Evolutionary conservation across 2,329 filamentous ascomycete species (phyloP).

Genomic region (Fusarium neocosmosporiellum): DNA sequence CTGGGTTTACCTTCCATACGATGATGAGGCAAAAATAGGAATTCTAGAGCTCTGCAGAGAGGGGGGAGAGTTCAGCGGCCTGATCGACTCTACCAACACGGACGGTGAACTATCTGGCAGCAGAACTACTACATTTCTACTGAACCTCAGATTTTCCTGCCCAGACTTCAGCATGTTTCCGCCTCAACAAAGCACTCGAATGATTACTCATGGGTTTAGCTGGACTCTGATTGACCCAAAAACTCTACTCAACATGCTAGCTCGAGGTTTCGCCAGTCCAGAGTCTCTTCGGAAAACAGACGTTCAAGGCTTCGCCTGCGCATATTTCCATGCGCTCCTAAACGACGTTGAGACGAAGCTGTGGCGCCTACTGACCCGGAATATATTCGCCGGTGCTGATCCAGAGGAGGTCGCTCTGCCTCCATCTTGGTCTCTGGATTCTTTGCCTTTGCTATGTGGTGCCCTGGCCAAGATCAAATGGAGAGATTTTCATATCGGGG

Average conservation of each 20-base stretch:
- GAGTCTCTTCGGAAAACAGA: background rate
- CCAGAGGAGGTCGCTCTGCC: accelerated
- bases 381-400: background rate
- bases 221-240: background rate
- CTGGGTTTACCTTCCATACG: background rate
- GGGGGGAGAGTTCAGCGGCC: background rate
- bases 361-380: background rate
- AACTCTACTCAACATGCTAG: background rate
- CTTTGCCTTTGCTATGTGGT: accelerated
- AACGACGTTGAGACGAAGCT: background rate
- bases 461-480: background rate
- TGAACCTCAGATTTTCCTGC: background rate
- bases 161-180: background rate
- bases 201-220: accelerated
- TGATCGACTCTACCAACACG: background rate
- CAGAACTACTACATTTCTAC: background rate
- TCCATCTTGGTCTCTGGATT: accelerated
- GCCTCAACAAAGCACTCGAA: background rate
- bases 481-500: accelerated
- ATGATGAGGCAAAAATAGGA: background rate
- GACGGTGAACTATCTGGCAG: accelerated
- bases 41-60: background rate
- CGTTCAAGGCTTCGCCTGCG: background rate
- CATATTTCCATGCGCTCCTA: background rate
- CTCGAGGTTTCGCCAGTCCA: background rate